These are phyloP conservation scores for Amoeboaphelidium protococcarum DNA, from an alignment of 371 early-diverging fungal species.

Conservation along the genomic window DNA sequence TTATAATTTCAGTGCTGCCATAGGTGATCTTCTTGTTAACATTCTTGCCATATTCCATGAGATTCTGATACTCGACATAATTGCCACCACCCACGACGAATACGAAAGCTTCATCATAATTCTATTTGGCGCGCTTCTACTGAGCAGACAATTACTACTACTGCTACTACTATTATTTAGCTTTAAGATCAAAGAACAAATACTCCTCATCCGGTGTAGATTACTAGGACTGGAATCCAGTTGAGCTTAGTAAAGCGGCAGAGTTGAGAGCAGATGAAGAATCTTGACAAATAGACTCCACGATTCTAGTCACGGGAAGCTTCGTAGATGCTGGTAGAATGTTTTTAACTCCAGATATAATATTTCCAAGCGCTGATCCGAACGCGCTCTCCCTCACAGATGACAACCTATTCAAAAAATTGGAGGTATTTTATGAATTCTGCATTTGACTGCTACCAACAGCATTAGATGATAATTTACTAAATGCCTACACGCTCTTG, in stretches of 20 bases:
- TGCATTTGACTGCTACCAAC: no score
- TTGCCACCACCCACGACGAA: constrained; percentile 92
- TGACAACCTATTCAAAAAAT: no score
- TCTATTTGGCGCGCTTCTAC: constrained; percentile 8
- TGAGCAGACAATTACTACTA: no score
- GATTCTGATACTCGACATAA: constrained; percentile 80
- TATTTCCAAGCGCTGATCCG: constrained; percentile 47
- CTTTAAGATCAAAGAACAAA: constrained; percentile 65
- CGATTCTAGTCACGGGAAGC: constrained; percentile 49
- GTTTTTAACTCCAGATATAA: constrained; percentile 81
- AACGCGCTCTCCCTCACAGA: no score
- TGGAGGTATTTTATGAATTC: no score
- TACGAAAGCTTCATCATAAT: constrained; percentile 69
- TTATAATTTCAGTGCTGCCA: constrained; percentile 83
- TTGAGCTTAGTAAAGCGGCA: no score
- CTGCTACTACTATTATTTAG: no score
- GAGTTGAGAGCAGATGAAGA: no score
- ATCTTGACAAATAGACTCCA: constrained; percentile 61
- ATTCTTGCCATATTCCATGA: constrained; percentile 51
- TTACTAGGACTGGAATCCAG: no score
- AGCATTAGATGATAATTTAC: no score
- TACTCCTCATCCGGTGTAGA: no score
- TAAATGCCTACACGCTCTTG: no score
- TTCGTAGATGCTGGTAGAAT: constrained; percentile 67
- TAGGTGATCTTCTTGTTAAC: constrained; percentile 59